phyloP scores from a whole-genome alignment of 2,329 filamentous ascomycete genomes.

The Rugonectria rugulosa region DNA sequence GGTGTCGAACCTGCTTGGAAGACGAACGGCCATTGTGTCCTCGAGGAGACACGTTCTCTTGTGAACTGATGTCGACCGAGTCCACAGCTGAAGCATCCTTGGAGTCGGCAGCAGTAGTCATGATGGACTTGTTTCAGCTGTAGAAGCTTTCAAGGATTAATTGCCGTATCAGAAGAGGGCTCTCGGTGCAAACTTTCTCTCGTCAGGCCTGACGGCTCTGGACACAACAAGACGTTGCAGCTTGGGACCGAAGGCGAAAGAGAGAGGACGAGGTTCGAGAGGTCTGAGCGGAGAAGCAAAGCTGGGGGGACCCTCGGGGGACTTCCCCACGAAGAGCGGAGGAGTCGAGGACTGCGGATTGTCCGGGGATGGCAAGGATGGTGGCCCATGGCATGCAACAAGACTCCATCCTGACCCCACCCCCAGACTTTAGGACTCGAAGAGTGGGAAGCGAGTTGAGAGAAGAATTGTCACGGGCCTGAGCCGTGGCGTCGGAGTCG shows the following conservation, averaged over 20 bases:
- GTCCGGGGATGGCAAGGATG: conserved; percentile 10
- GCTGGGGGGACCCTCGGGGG: conserved; percentile 8
- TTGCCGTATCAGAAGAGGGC: neutral
- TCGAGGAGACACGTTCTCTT: conserved; percentile 47
- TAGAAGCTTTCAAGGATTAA: too few relatives aligned
- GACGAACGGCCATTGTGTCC: conserved; percentile 34
- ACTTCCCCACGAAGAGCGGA: conserved; percentile 19
- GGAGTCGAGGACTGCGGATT: conserved; percentile 1
- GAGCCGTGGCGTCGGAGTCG: conserved; percentile 9
- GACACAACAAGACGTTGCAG: conserved; percentile 5
- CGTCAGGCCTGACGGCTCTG: neutral
- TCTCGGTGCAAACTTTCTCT: conserved; percentile 7
- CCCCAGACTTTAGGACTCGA: conserved; percentile 5
- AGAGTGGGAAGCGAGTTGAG: conserved; percentile 5
- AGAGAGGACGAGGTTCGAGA: conserved; percentile 3
- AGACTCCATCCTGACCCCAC: conserved; percentile 13
- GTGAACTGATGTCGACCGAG: conserved; percentile 37
- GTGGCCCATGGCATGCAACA: conserved; percentile 3
- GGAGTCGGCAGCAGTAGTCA: conserved; percentile 26
- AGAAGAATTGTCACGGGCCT: conserved; percentile 4
- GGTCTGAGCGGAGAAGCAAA: conserved; percentile 18
- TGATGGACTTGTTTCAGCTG: too few relatives aligned
- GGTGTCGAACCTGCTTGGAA: conserved; percentile 50
- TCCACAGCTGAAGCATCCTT: conserved; percentile 23
- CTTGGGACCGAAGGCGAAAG: conserved; percentile 11